Evolutionary conservation across 164 flowering plant genomes (phyloP), one percentile per base, ranked within the genome.

Genomic region (Magnolia sinica): DNA sequence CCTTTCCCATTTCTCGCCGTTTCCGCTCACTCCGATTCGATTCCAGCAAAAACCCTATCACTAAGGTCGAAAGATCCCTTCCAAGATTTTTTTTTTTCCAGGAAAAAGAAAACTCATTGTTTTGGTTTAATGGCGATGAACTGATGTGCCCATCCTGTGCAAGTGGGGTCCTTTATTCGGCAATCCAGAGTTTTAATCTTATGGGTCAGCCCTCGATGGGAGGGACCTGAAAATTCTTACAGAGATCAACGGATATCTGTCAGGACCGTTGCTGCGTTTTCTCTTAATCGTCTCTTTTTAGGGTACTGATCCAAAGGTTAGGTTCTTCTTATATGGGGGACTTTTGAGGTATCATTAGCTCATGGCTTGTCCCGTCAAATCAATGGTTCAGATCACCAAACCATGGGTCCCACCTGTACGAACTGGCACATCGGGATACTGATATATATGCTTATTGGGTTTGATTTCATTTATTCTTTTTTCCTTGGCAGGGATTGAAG

Each of bases 401-500:
- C 45, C 45, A 37, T 37, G 6, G 45, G 45, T 37, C 45, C 45
- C 7, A 5, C 45, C 45, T 37, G 45, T 5, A 37, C 7, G 45
- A 37, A 37, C 7, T 37, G 45, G 45, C 45, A 37, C 45, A 37
- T 37, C 45, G 45, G 7, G 45, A 37, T 5, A 37, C 45, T 37
- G 6, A 37, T 37, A 37, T 4, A 37, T 37, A 3, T 37, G 45
- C 45, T 37, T 4, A 37, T 37, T 4, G 45, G 45, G 45, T 37
- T 37, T 37, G 45, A 37, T 37, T 5, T 37, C 45, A 37, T 71
- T n/a, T 50, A 22, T 71, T 68, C 19, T 1, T 72, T 67, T 29
- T 31, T 58, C 61, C 18, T 9, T 72, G n/a, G 82, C 80, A 86
- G 89, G 81, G 81, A 73, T 76, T 88, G 16, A 74, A 73, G 71